Percentiles rank a stretch among this genome's conserved stretches.
Conservation (phyloP, 148 eudicot species). For the Oxyria digyna region DNA sequence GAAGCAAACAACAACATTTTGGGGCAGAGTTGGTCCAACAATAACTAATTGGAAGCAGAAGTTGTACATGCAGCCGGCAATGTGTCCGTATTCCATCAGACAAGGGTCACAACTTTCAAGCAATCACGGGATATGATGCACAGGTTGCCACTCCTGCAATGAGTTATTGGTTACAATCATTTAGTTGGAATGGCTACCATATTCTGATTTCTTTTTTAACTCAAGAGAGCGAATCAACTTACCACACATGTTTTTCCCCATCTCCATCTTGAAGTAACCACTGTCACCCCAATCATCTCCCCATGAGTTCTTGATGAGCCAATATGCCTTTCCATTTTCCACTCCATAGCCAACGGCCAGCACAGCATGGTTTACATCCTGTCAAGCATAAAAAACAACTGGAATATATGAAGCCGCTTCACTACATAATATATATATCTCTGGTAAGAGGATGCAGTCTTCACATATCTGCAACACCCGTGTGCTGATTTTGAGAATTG, state of each 20-base stretch:
- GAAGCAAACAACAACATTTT: background rate
- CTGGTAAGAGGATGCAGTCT: too few relatives aligned
- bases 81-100: background rate
- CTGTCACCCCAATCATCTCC: slow-evolving; percentile 85
- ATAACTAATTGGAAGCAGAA: background rate
- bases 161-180: background rate
- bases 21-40: background rate
- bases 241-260: slow-evolving; percentile 99
- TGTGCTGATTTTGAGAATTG: too few relatives aligned
- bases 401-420: background rate
- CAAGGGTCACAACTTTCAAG: slow-evolving; percentile 15
- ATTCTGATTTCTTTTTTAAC: background rate
- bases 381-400: slow-evolving; percentile 18
- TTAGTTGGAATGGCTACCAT: background rate
- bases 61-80: slow-evolving; percentile 1
- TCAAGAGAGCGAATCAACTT: slow-evolving; percentile 15
- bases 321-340: slow-evolving; percentile 69
- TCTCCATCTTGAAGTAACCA: slow-evolving; percentile 94
- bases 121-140: slow-evolving; percentile 80
- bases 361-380: slow-evolving; percentile 99
- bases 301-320: slow-evolving; percentile 99
- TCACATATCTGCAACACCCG: slow-evolving; percentile 14
- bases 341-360: slow-evolving; percentile 96
- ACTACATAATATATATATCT: too few relatives aligned
- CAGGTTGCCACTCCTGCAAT: slow-evolving; percentile 90